Percentiles rank a stretch among this genome's conserved stretches.
Evolutionary conservation across 331 rosid genomes (phyloP).

Genomic region (Rosa hybrid): DNA sequence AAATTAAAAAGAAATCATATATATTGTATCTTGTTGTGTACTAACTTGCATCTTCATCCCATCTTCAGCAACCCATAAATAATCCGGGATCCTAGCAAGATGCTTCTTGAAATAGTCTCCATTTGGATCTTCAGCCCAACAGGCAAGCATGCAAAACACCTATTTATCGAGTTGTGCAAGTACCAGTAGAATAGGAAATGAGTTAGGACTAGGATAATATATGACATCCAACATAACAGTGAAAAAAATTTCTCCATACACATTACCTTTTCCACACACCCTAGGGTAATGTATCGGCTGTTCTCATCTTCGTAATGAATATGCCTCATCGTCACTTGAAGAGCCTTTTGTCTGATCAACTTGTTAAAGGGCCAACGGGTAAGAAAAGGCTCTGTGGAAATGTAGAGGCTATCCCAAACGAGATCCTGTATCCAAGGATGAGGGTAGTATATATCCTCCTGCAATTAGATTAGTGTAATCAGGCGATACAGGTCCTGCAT

Average conservation of each 20-base stretch:
- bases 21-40: background rate
- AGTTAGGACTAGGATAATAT: background rate
- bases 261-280: slow-evolving; percentile 69
- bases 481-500: background rate
- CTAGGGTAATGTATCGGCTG: slow-evolving; percentile 74
- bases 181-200: background rate
- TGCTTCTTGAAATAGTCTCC: slow-evolving; percentile 45
- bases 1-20: background rate
- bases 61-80: slow-evolving; percentile 24
- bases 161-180: background rate
- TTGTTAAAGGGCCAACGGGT: slow-evolving; percentile 74
- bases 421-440: slow-evolving; percentile 68
- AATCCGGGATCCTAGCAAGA: slow-evolving; percentile 19
- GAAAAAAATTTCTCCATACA: background rate
- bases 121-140: slow-evolving; percentile 65
- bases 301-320: slow-evolving; percentile 84
- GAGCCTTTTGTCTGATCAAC: slow-evolving; percentile 55
- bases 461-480: background rate
- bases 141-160: slow-evolving; percentile 35
- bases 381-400: slow-evolving; percentile 54
- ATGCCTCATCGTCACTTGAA: slow-evolving; percentile 54
- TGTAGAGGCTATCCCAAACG: slow-evolving; percentile 64
- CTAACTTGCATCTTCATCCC: slow-evolving; percentile 23
- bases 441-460: slow-evolving; percentile 78
- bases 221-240: background rate